Evolutionary conservation across 2,329 filamentous ascomycete species (phyloP).

Genomic region (Mycosphaerella sp.): DNA sequence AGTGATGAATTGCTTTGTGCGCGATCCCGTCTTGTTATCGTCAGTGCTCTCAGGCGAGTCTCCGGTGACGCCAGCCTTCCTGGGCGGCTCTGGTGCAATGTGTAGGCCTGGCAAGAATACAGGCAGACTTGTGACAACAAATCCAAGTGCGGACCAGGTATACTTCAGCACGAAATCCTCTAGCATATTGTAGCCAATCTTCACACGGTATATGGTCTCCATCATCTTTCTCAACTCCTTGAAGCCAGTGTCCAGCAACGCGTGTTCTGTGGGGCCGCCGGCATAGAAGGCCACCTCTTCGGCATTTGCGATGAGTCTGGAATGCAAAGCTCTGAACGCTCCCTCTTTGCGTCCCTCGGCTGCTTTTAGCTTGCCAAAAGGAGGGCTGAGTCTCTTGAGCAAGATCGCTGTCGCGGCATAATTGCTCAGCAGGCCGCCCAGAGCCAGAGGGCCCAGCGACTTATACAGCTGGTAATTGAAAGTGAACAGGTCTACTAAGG

Average conservation of each 20-base stretch:
- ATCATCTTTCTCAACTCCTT: slow-evolving; percentile 92
- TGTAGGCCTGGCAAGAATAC: slow-evolving; percentile 95
- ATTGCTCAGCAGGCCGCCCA: slow-evolving; percentile 80
- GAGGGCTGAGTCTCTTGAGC: slow-evolving; percentile 79
- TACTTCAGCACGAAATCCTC: slow-evolving; percentile 99
- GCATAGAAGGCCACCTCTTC: slow-evolving; percentile 98
- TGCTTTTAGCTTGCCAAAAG: slow-evolving; percentile 94
- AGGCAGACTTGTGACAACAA: slow-evolving; percentile 84
- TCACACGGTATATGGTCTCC: slow-evolving; percentile 96
- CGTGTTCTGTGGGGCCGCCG: slow-evolving; percentile 89
- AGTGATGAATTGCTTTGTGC: slow-evolving; percentile 98
- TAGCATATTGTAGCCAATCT: slow-evolving; percentile 97
- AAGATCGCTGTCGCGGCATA: slow-evolving; percentile 93
- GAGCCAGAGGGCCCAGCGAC: slow-evolving; percentile 78
- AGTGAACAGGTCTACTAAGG: slow-evolving; percentile 90
- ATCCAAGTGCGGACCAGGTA: slow-evolving; percentile 96
- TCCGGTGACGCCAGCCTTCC: slow-evolving; percentile 47
- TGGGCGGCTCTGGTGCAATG: slow-evolving; percentile 51
- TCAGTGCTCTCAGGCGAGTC: background rate
- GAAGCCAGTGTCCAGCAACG: slow-evolving; percentile 86
- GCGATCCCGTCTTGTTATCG: slow-evolving; percentile 47
- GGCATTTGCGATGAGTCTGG: slow-evolving; percentile 88
- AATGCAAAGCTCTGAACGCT: slow-evolving; percentile 86
- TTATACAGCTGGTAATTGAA: slow-evolving; percentile 98
- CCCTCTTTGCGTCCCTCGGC: slow-evolving; percentile 93